Conservation (phyloP, 1,139 yeast species). For the Debaryomyces psychrophilus region DNA sequence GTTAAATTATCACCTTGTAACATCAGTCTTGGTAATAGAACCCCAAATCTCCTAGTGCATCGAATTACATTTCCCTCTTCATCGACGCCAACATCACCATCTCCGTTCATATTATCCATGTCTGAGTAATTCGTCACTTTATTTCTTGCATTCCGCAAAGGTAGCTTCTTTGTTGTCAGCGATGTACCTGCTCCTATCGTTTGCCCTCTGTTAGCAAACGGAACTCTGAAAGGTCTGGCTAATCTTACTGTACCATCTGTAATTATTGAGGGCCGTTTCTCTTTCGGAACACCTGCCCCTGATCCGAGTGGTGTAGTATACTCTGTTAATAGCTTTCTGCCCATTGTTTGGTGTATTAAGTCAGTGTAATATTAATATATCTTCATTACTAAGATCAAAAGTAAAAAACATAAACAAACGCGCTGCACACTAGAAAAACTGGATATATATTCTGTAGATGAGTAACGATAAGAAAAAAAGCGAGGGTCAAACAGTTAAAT, state of each 20-base stretch:
- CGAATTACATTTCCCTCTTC: constrained; percentile 30
- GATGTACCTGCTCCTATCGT: constrained; percentile 18
- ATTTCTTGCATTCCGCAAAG: constrained; percentile 31
- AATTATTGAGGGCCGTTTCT: constrained; percentile 44
- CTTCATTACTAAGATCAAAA: constrained; percentile 5
- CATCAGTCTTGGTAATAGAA: constrained; percentile 50
- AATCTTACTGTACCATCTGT: constrained; percentile 39
- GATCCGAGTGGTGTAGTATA: constrained; percentile 51
- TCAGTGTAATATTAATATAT: background rate
- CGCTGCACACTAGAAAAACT: constrained; percentile 1
- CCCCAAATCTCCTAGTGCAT: constrained; percentile 45
- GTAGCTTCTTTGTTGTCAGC: constrained; percentile 21
- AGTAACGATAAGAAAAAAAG: constrained; percentile 4
- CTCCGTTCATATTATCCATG: constrained; percentile 20
- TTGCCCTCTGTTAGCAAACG: constrained; percentile 34
- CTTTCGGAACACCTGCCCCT: constrained; percentile 49
- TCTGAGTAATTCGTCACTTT: constrained; percentile 35
- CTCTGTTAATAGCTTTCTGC: constrained; percentile 39
- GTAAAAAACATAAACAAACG: constrained; percentile 9
- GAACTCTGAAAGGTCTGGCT: constrained; percentile 46
- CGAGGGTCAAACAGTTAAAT: background rate
- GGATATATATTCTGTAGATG: background rate
- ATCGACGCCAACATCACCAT: constrained; percentile 25
- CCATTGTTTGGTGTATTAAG: constrained; percentile 23
- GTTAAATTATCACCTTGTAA: constrained; percentile 33